Conservation (phyloP, 305 asterid species). For the Lippia alba region DNA sequence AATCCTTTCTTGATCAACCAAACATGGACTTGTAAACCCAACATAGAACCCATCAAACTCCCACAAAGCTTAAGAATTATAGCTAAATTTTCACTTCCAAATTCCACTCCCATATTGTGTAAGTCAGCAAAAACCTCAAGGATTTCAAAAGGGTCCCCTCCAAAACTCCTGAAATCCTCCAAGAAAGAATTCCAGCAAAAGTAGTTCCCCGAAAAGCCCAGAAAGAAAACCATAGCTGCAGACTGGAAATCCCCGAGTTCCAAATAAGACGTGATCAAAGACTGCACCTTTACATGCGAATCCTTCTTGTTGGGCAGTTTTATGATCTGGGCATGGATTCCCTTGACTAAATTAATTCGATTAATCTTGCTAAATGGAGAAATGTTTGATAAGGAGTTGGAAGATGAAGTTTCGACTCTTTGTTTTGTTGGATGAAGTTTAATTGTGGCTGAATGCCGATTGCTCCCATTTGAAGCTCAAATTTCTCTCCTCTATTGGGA, state of each 20-base stretch:
- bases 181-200: slow-evolving; percentile 38
- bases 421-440: slow-evolving; percentile 19
- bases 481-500: background rate
- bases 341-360: slow-evolving; percentile 26
- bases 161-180: slow-evolving; percentile 29
- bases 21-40: slow-evolving; percentile 36
- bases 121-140: slow-evolving; percentile 31
- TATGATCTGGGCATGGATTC: slow-evolving; percentile 43
- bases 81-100: slow-evolving; percentile 34
- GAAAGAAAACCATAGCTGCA: slow-evolving; percentile 34
- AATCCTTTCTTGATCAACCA: slow-evolving; percentile 39
- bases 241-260: slow-evolving; percentile 34
- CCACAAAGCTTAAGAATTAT: slow-evolving; percentile 34
- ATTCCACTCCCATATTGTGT: slow-evolving; percentile 33
- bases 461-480: slow-evolving; percentile 30
- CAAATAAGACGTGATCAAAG: slow-evolving; percentile 36
- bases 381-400: background rate
- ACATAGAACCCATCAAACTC: slow-evolving; percentile 28
- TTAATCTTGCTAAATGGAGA: slow-evolving; percentile 13
- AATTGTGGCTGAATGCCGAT: slow-evolving; percentile 25
- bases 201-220: slow-evolving; percentile 29
- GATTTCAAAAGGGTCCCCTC: slow-evolving; percentile 35
- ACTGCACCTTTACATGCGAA: slow-evolving; percentile 30
- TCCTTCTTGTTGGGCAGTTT: slow-evolving; percentile 26
- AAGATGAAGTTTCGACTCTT: slow-evolving; percentile 10